phyloP scores from a whole-genome alignment of 2,329 filamentous ascomycete genomes.

The Biscogniauxia sp. region DNA sequence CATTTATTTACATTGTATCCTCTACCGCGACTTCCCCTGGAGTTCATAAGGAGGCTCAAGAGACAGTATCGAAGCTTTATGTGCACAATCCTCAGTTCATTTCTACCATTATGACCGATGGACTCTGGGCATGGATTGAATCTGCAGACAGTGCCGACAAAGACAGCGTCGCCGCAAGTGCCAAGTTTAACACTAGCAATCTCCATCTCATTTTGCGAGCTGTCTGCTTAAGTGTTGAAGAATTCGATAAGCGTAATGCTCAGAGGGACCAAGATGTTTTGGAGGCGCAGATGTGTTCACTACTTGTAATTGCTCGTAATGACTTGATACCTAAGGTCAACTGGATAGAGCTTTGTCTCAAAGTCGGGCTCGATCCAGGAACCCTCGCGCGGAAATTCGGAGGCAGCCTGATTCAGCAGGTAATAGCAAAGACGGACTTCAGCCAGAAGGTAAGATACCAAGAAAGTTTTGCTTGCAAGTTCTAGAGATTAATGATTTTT shows the following conservation, averaged over 20 bases:
- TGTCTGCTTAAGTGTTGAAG: constrained; percentile 60
- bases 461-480: not conserved
- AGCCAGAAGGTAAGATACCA: constrained; percentile 32
- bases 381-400: constrained; percentile 65
- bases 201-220: constrained; percentile 61
- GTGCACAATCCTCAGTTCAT: constrained; percentile 54
- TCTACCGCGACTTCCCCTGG: constrained; percentile 58
- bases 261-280: constrained; percentile 49
- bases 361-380: constrained; percentile 79
- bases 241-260: constrained; percentile 42
- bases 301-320: constrained; percentile 75
- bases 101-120: constrained; percentile 63
- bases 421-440: constrained; percentile 55
- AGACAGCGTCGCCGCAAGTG: constrained; percentile 66
- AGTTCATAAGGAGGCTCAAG: constrained; percentile 62
- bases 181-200: constrained; percentile 63
- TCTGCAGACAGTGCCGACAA: constrained; percentile 69
- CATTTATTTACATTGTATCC: constrained; percentile 75
- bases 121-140: constrained; percentile 78
- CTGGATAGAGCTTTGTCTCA: constrained; percentile 89
- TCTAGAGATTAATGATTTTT: constrained; percentile 13
- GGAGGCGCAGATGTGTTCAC: constrained; percentile 68
- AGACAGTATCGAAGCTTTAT: constrained; percentile 65
- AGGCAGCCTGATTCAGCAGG: constrained; percentile 64
- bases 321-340: constrained; percentile 73